Conservation (phyloP, 2,329 filamentous ascomycete species). For the Hypoxylon sp. region DNA sequence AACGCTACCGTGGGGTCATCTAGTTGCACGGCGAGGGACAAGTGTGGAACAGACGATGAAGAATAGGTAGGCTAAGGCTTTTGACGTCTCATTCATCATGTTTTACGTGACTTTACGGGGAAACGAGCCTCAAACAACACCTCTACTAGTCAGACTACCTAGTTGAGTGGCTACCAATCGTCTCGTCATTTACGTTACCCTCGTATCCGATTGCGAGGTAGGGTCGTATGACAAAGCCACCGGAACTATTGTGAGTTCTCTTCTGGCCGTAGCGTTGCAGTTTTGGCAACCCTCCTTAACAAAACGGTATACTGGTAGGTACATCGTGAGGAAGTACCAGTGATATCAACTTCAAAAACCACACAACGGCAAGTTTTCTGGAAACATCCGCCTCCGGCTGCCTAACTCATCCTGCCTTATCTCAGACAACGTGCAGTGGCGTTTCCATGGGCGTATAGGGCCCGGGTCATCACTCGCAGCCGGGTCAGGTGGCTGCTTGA, state of each 20-base stretch:
- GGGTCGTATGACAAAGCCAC: constrained; percentile 16
- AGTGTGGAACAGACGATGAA: constrained; percentile 6
- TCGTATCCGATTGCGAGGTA: constrained; percentile 1
- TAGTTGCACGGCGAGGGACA: constrained; percentile 8
- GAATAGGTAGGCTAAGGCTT: constrained; percentile 8
- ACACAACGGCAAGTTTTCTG: constrained; percentile 3
- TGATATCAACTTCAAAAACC: background rate
- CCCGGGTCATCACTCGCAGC: constrained; percentile 14
- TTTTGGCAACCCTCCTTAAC: constrained; percentile 1
- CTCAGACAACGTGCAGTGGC: constrained; percentile 7
- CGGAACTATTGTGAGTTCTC: constrained; percentile 12
- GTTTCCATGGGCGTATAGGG: constrained; percentile 6
- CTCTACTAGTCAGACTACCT: background rate
- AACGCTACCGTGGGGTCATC: constrained; percentile 12
- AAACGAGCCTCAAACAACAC: background rate
- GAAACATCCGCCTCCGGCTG: background rate
- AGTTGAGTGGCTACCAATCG: background rate
- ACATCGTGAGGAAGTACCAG: constrained; percentile 2
- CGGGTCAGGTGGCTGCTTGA: constrained; percentile 8
- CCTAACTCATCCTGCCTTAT: constrained; percentile 9
- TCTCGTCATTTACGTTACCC: background rate
- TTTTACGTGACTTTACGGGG: constrained; percentile 7
- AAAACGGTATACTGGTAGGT: background rate
- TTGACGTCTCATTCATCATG: constrained; percentile 2
- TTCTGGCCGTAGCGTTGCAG: background rate